Base-by-base conservation (phyloP, 768 basidiomycete genomes). In the Rhodotorula diobovata region DNA sequence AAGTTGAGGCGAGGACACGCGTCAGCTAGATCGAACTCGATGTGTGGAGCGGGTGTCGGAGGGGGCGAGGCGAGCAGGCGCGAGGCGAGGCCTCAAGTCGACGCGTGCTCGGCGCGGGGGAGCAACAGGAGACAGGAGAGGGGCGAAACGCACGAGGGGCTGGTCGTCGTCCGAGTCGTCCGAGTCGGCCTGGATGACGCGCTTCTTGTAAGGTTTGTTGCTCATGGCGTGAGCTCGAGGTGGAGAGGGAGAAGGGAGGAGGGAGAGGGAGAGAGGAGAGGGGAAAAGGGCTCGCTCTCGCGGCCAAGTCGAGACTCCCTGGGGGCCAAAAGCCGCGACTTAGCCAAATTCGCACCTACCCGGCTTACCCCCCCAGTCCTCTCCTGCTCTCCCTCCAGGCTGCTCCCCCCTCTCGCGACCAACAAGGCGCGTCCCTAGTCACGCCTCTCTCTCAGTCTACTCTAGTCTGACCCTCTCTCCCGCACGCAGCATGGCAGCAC, bases 181-280 rank as follows among this genome's bases (percentile, higher is more conserved):
- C 28, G 66, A 67, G 59, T 69, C 66, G 16, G 57, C 66, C 34
- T 64, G 57, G 35, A 76, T 76, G 35, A 76, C 71, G 32, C 74
- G 71, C 66, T 76, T 76, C 71, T 76, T 76, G 74, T 72, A 72
- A 5, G 59, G 48, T 45, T 68, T 75, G 28, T 12, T 30, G 61
- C 56, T 68, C 62, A 60, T 67, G 34, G 32, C 48, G 45, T 12
- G 41, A 43, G 16, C 32, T 15, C 14, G 7, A 2, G n/a, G 15
- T 9, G 37, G 39, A 0, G 50, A 7, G 21, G 43, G 62, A 8
- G 35, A 61, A n/a, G n/a, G n/a, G n/a, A n/a, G n/a, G n/a, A n/a
- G n/a, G 41, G 34, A 61, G 60, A 51, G 41, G 11, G 25, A 32
- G 63, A 41, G 55, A 9, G 25, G 72, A 15, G 58, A 16, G 53